Evolutionary conservation across 2,329 filamentous ascomycete species (phyloP).

Genomic region (Apiospora koreana): DNA sequence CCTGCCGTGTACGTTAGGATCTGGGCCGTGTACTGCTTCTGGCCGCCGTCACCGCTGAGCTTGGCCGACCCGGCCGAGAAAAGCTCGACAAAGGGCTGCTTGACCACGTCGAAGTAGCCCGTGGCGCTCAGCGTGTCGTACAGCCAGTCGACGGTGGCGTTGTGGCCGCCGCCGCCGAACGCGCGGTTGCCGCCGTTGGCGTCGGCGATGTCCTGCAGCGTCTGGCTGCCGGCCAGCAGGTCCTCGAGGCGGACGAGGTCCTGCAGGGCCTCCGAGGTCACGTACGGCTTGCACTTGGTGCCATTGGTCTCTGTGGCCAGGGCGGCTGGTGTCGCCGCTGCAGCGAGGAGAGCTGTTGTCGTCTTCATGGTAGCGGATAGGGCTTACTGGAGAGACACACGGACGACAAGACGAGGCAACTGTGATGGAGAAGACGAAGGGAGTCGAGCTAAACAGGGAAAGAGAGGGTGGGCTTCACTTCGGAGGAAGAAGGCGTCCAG

Average conservation of each 20-base stretch:
- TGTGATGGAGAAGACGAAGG: background rate
- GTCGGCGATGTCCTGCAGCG: conserved; percentile 46
- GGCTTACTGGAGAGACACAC: background rate
- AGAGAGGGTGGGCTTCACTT: background rate
- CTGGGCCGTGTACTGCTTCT: conserved; percentile 25
- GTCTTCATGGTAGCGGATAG: background rate
- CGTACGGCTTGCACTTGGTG: conserved; percentile 32
- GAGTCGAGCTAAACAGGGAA: background rate
- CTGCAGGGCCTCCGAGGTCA: conserved; percentile 41
- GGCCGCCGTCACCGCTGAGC: conserved; percentile 12
- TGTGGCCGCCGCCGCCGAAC: conserved; percentile 47
- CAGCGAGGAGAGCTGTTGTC: background rate
- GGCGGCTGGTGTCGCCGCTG: background rate
- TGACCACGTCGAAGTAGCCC: conserved; percentile 44
- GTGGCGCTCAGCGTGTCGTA: conserved; percentile 39
- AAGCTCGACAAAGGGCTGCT: conserved; percentile 66
- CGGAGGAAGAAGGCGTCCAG: background rate
- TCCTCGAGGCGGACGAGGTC: conserved; percentile 39
- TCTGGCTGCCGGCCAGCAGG: conserved; percentile 44
- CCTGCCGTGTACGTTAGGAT: conserved; percentile 18
- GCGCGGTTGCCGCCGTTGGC: conserved; percentile 43
- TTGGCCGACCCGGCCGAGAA: conserved; percentile 49
- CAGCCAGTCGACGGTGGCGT: conserved; percentile 47
- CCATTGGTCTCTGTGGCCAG: background rate
- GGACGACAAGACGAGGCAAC: background rate